These are phyloP conservation scores for Starmerella khaoyaiensis DNA, from an alignment of 805 yeast species.

Conservation along the genomic window DNA sequence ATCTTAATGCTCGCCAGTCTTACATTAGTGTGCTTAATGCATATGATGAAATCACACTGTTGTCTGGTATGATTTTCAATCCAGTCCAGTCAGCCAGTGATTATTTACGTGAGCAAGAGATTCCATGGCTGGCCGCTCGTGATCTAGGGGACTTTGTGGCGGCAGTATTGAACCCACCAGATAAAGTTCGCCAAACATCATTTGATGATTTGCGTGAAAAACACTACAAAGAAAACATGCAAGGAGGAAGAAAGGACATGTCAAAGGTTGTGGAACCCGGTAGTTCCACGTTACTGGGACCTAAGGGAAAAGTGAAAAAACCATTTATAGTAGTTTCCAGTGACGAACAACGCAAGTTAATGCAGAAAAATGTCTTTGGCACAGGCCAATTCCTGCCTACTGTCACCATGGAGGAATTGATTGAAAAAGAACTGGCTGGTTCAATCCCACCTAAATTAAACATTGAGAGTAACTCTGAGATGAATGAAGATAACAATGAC, in stretches of 20 bases:
- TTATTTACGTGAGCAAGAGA: background rate
- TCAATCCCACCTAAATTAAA: conserved; percentile 1
- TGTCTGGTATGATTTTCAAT: conserved; percentile 2
- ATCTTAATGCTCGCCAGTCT: conserved; percentile 3
- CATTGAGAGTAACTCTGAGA: conserved; percentile 35
- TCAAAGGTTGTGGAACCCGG: background rate
- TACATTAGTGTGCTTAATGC: background rate
- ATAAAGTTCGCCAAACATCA: background rate
- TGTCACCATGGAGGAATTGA: conserved; percentile 82
- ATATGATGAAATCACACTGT: background rate
- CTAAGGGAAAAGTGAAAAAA: conserved; percentile 63
- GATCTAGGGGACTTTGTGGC: too few relatives aligned
- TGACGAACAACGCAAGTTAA: conserved; percentile 33
- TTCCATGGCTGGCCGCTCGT: too few relatives aligned
- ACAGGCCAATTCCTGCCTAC: conserved; percentile 90
- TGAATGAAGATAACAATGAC: conserved; percentile 49
- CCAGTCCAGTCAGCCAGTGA: too few relatives aligned
- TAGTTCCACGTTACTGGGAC: conserved; percentile 8
- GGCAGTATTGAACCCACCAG: background rate
- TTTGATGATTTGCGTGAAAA: background rate
- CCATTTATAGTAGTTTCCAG: conserved; percentile 56
- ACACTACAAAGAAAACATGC: too few relatives aligned
- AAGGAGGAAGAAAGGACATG: too few relatives aligned
- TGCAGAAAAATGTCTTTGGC: conserved; percentile 57
- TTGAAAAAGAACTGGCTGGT: conserved; percentile 63